Conservation (phyloP, 2,329 filamentous ascomycete species). For the Teratosphaeria viscida region DNA sequence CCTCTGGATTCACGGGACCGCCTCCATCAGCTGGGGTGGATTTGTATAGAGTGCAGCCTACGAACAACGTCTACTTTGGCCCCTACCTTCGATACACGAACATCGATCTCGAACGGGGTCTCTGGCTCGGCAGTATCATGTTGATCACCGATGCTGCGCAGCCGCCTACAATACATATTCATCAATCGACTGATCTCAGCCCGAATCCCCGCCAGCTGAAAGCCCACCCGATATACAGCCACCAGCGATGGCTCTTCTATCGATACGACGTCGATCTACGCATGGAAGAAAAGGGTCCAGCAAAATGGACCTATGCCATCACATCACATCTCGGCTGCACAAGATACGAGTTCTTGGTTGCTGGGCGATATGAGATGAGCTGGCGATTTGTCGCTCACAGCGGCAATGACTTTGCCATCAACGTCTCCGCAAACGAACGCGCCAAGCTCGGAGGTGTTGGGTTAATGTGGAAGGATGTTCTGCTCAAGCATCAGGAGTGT, state of each 20-base stretch:
- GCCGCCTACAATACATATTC: constrained; percentile 90
- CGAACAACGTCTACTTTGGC: constrained; percentile 95
- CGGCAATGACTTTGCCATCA: constrained; percentile 87
- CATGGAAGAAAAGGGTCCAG: constrained; percentile 69
- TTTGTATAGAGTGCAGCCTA: constrained; percentile 85
- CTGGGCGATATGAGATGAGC: constrained; percentile 76
- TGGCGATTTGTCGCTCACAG: constrained; percentile 97
- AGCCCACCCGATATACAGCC: constrained; percentile 70
- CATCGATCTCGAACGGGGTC: constrained; percentile 84
- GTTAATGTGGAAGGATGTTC: constrained; percentile 98
- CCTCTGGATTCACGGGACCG: constrained; percentile 79
- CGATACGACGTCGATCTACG: constrained; percentile 83
- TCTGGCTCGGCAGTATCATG: constrained; percentile 90
- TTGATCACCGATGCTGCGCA: constrained; percentile 81
- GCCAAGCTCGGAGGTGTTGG: constrained; percentile 77
- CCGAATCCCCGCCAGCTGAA: constrained; percentile 81
- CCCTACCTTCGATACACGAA: constrained; percentile 93
- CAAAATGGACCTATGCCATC: constrained; percentile 95
- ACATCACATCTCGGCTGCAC: constrained; percentile 95
- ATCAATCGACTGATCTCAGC: constrained; percentile 79
- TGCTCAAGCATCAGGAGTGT: constrained; percentile 94
- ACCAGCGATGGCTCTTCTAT: constrained; percentile 93
- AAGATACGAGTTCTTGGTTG: constrained; percentile 94
- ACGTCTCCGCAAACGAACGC: constrained; percentile 76
- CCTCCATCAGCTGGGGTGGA: constrained; percentile 83